A percentile compares a stretch with the other conserved stretches of the same genome.
Conservation (phyloP, 495 filamentous ascomycete genomes). For the Bathelium albidoporum region DNA sequence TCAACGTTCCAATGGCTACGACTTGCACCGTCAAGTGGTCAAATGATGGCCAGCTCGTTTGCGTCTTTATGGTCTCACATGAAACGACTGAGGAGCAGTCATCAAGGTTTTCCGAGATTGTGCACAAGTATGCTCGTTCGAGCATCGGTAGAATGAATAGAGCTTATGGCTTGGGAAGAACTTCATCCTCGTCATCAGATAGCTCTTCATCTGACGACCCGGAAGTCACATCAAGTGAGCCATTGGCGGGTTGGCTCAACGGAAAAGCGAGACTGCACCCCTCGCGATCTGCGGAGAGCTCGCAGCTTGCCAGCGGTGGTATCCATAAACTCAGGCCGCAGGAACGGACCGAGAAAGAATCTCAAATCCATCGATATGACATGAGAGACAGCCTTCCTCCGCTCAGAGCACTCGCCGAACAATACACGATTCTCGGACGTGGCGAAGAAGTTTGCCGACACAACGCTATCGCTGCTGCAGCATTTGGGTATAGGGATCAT, state of each 20-base stretch:
- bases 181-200: neutral
- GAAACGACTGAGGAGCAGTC: neutral
- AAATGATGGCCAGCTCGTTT: conserved; percentile 66
- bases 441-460: conserved; percentile 53
- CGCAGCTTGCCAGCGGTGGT: neutral
- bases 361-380: neutral
- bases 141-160: neutral
- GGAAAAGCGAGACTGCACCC: neutral
- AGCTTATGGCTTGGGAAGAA: neutral
- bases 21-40: conserved; percentile 75
- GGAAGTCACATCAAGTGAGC: neutral
- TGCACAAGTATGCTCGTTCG: neutral
- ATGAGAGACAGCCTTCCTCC: neutral
- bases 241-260: neutral
- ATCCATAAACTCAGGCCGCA: neutral
- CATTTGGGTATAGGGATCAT: conserved; percentile 60
- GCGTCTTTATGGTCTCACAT: conserved; percentile 51
- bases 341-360: neutral
- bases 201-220: neutral
- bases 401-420: neutral
- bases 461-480: conserved; percentile 68
- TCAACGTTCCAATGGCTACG: conserved; percentile 36
- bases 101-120: neutral
- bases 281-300: neutral
- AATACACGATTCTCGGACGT: conserved; percentile 24